Evolutionary conservation across 2,329 filamentous ascomycete genomes (phyloP).

Genomic region (Aspergillus flavus): DNA sequence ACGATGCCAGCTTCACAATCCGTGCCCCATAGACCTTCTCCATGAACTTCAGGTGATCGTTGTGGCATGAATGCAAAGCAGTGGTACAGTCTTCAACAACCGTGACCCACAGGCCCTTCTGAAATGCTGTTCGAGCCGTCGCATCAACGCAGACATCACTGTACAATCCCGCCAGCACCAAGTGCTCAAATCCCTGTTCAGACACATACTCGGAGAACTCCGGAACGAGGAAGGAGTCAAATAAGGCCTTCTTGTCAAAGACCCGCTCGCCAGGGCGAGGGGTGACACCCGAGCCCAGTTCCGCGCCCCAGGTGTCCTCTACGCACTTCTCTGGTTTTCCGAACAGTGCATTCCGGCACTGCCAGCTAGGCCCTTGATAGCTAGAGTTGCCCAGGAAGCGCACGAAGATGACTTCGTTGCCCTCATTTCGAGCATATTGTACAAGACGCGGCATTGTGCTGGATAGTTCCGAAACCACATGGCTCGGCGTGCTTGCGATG

Average conservation of each 20-base stretch:
- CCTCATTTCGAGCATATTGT: background rate
- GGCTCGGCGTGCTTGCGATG: background rate
- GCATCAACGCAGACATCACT: background rate
- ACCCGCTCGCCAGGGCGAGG: background rate
- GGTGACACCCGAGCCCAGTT: background rate
- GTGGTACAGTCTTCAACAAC: background rate
- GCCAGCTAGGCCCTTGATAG: background rate
- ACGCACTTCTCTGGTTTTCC: background rate
- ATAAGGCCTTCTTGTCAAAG: background rate
- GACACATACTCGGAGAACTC: background rate
- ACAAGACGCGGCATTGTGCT: background rate
- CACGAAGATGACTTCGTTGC: background rate
- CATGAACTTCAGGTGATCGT: background rate
- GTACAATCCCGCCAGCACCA: background rate
- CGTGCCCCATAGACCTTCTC: background rate
- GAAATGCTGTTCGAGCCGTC: background rate
- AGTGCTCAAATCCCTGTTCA: background rate
- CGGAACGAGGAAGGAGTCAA: background rate
- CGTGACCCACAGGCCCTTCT: background rate
- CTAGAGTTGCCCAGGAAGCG: background rate
- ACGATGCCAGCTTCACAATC: background rate
- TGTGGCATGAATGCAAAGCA: background rate
- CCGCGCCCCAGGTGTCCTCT: background rate
- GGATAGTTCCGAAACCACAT: background rate
- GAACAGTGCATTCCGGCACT: background rate